A percentile compares a stretch with the other conserved stretches of the same genome.
Conservation (phyloP, 768 basidiomycete species). For the Auriscalpium orientale region DNA sequence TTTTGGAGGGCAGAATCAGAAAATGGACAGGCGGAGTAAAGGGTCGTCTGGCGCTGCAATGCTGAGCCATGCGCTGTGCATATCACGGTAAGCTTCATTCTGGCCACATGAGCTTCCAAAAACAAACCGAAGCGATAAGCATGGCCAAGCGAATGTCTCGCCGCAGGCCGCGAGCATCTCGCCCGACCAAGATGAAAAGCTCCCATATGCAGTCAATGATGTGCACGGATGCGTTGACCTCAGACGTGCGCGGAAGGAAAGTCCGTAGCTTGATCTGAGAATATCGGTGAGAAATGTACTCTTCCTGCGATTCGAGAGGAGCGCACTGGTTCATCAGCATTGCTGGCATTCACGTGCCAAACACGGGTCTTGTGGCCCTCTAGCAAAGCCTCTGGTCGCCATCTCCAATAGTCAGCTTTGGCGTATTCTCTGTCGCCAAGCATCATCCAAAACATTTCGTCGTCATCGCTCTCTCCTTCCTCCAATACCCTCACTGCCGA, state of each 20-base stretch:
- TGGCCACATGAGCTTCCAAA: too few species aligned
- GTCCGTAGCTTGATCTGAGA: conserved; percentile 41
- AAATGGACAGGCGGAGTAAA: conserved; percentile 70
- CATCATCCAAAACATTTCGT: conserved; percentile 85
- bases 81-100: too few species aligned
- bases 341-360: conserved; percentile 48
- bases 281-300: conserved; percentile 1
- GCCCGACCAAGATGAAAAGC: conserved; percentile 66
- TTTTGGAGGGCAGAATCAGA: conserved; percentile 62
- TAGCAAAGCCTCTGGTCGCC: conserved; percentile 38
- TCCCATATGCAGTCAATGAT: conserved; percentile 77
- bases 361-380: conserved; percentile 38
- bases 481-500: conserved; percentile 44
- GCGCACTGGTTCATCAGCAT: conserved; percentile 35
- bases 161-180: conserved; percentile 52
- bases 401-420: conserved; percentile 77
- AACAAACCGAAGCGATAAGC: conserved; percentile 43
- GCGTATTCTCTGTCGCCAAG: conserved; percentile 72
- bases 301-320: neutral
- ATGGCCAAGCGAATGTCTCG: conserved; percentile 57
- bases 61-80: conserved; percentile 44
- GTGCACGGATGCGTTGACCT: conserved; percentile 43
- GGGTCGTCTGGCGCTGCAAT: conserved; percentile 47
- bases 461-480: conserved; percentile 59
- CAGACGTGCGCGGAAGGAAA: conserved; percentile 32